These are phyloP conservation scores for Lepiota subincarnata DNA, from an alignment of 768 basidiomycete genomes.

Conservation along the genomic window DNA sequence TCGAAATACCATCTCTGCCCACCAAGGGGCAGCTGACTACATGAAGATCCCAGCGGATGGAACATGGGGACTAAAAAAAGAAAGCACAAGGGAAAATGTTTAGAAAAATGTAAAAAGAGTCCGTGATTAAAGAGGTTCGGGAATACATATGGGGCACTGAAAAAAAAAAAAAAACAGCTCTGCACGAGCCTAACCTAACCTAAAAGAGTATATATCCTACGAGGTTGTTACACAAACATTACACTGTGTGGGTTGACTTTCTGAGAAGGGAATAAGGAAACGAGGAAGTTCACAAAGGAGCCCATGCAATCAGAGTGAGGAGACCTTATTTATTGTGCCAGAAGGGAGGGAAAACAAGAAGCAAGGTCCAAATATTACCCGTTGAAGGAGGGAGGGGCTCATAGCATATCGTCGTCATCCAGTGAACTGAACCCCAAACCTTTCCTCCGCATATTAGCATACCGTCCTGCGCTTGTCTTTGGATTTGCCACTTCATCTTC, in stretches of 20 bases:
- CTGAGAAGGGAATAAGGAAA: neutral
- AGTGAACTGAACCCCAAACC: slow-evolving; percentile 38
- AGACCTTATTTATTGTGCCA: neutral
- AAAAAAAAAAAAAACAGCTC: too few species aligned
- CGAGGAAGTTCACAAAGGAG: neutral
- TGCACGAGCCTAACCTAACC: too few species aligned
- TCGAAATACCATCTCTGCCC: too few species aligned
- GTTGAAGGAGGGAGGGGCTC: slow-evolving; percentile 9
- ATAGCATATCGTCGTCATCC: slow-evolving; percentile 37
- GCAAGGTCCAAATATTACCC: neutral
- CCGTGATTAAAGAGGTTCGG: neutral
- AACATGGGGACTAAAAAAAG: neutral
- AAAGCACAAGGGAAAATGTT: neutral
- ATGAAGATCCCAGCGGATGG: too few species aligned
- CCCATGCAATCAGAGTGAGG: neutral
- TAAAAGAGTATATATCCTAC: neutral
- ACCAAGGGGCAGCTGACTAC: too few species aligned
- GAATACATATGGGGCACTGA: neutral
- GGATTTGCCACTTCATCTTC: slow-evolving; percentile 79
- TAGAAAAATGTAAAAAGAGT: too few species aligned
- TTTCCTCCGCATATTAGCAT: slow-evolving; percentile 54
- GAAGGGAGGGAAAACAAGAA: slow-evolving; percentile 6
- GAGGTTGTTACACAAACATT: slow-evolving; percentile 1
- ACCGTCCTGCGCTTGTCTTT: slow-evolving; percentile 60
- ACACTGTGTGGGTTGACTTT: slow-evolving; percentile 1